Conservation (phyloP, 179 eudicot genomes). For the Beta lomatogona region DNA sequence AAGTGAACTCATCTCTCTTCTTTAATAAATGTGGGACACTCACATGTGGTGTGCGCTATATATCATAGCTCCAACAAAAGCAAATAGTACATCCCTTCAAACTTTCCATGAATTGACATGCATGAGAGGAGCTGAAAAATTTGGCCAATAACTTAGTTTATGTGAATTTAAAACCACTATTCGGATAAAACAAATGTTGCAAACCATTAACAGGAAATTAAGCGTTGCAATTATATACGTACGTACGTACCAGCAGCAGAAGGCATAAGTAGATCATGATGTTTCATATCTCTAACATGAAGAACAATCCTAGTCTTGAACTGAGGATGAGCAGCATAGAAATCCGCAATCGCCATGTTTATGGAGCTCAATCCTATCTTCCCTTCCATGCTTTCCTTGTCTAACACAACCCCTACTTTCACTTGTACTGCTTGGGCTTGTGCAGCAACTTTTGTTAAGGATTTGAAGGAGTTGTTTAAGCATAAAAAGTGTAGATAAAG, state of each 20-base stretch:
- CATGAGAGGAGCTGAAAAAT: too few species aligned
- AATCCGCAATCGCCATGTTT: slow-evolving; percentile 47
- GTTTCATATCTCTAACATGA: slow-evolving; percentile 38
- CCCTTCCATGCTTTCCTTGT: slow-evolving; percentile 34
- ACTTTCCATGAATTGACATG: too few species aligned
- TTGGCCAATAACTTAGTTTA: too few species aligned
- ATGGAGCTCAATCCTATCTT: slow-evolving; percentile 45
- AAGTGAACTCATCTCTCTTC: too few species aligned
- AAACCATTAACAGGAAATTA: too few species aligned
- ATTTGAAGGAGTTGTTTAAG: not conserved
- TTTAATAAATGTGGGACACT: too few species aligned
- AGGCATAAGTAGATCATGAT: slow-evolving; percentile 33
- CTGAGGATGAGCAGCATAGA: slow-evolving; percentile 33
- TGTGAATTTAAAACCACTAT: too few species aligned
- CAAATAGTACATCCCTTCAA: too few species aligned
- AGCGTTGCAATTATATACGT: too few species aligned
- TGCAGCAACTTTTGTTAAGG: not conserved
- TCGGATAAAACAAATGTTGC: too few species aligned
- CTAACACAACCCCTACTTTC: slow-evolving; percentile 46
- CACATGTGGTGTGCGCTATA: too few species aligned
- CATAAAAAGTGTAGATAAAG: not conserved
- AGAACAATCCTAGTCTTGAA: slow-evolving; percentile 37
- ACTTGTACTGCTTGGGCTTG: slow-evolving; percentile 12
- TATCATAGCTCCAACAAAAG: too few species aligned
- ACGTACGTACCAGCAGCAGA: slow-evolving; percentile 39